Evolutionary conservation across 257 asterid genomes (phyloP).

Genomic region (Nicotiana tomentosiformis): DNA sequence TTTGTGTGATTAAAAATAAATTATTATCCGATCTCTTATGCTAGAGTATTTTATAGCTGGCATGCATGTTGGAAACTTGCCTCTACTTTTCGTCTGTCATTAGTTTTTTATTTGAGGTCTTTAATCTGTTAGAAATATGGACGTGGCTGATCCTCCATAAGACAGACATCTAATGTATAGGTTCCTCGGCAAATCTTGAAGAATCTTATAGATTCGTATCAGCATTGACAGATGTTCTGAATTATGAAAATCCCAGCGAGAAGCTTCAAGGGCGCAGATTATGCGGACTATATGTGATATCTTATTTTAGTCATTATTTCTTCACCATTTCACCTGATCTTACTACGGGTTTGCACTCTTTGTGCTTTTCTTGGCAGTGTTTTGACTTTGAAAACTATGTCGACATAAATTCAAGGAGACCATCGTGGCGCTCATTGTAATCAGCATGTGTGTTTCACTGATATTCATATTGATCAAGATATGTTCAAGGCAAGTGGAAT

Average conservation of each 20-base stretch:
- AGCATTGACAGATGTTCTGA: neutral
- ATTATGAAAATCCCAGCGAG: neutral
- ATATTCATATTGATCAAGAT: conserved; percentile 71
- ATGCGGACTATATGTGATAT: neutral
- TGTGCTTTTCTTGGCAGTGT: conserved; percentile 40
- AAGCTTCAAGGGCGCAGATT: neutral
- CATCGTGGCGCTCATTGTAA: conserved; percentile 95
- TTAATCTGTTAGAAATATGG: neutral
- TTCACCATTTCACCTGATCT: neutral
- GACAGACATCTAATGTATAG: neutral
- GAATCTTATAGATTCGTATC: neutral
- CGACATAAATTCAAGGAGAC: conserved; percentile 72
- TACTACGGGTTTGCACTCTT: neutral
- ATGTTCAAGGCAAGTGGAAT: conserved; percentile 72
- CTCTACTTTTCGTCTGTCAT: neutral
- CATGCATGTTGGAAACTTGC: neutral
- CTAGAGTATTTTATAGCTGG: neutral
- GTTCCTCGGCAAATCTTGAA: neutral
- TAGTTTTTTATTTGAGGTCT: neutral
- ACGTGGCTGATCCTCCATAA: neutral
- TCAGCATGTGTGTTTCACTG: conserved; percentile 75
- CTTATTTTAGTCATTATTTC: neutral
- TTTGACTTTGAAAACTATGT: conserved; percentile 77
- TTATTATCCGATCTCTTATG: neutral
- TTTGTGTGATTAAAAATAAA: neutral